These are phyloP conservation scores for Thinopyrum elongatum DNA, from an alignment of 176 grass and related monocot genomes.

Conservation along the genomic window DNA sequence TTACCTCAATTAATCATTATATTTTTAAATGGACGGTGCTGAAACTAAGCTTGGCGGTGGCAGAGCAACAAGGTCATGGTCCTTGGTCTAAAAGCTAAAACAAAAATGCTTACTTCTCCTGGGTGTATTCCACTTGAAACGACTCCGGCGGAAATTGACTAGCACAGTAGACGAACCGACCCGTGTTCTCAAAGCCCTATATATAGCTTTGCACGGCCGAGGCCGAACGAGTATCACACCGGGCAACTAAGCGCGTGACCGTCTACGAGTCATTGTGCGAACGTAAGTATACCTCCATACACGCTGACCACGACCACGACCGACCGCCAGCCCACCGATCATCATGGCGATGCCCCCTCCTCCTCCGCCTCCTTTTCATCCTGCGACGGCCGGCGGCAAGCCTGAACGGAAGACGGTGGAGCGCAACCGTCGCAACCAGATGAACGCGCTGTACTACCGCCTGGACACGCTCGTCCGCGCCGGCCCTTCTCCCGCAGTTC, in stretches of 20 bases:
- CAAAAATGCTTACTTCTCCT: background rate
- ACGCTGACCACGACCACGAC: background rate
- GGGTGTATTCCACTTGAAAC: background rate
- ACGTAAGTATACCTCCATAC: background rate
- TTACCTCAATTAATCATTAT: background rate
- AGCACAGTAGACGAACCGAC: background rate
- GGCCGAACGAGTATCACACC: conserved; percentile 28
- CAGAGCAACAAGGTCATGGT: background rate
- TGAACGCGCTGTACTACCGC: conserved; percentile 63
- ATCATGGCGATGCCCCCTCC: conserved; percentile 51
- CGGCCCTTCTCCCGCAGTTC: conserved; percentile 20
- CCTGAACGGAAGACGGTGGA: conserved; percentile 73
- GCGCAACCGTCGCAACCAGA: conserved; percentile 63
- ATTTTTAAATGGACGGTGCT: background rate
- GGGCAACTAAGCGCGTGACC: background rate
- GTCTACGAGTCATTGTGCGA: background rate
- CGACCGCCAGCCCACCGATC: background rate
- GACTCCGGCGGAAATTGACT: background rate
- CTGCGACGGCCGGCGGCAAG: background rate
- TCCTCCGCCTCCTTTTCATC: background rate
- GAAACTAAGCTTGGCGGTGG: background rate
- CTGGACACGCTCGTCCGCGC: conserved; percentile 55
- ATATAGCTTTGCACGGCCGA: background rate
- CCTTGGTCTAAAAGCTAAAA: background rate
- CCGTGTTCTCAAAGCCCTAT: background rate